Conservation (phyloP, 805 yeast species). For the Yarrowia phangngaensis region DNA sequence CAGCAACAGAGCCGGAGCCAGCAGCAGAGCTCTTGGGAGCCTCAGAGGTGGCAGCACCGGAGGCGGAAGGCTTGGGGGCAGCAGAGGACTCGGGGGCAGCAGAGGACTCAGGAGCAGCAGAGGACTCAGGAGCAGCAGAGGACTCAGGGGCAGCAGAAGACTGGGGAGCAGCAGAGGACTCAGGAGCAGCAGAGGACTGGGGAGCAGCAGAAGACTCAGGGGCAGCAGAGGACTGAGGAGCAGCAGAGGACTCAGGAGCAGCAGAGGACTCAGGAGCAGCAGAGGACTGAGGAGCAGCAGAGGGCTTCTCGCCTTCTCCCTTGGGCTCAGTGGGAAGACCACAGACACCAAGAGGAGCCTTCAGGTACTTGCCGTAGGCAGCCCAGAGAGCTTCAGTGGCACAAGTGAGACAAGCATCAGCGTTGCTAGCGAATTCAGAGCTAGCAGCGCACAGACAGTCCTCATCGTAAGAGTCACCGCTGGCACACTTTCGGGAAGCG, state of each 20-base stretch:
- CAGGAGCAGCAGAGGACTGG: conserved; percentile 6
- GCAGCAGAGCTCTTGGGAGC: conserved; percentile 16
- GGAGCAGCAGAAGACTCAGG: conserved; percentile 6
- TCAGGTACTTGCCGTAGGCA: conserved; percentile 22
- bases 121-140: not conserved
- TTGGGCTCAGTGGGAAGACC: conserved; percentile 22
- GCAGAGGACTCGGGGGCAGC: conserved; percentile 5
- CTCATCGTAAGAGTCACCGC: conserved; percentile 13
- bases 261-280: not conserved
- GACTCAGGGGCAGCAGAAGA: not conserved
- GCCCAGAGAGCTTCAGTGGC: conserved; percentile 17
- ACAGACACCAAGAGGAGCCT: conserved; percentile 21
- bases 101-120: conserved; percentile 1
- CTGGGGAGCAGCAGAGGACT: conserved; percentile 1
- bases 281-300: not conserved
- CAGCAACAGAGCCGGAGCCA: no score
- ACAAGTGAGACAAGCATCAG: conserved; percentile 5
- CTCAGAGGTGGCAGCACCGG: conserved; percentile 1
- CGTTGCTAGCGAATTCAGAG: conserved; percentile 2
- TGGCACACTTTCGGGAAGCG: conserved; percentile 18
- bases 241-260: conserved; percentile 3
- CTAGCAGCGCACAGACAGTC: conserved; percentile 11
- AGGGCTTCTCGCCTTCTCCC: not conserved
- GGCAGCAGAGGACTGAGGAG: conserved; percentile 2
- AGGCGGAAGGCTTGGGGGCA: not conserved